Evolutionary conservation across 1,284 basidiomycete genomes (phyloP).

Genomic region (Papiliotrema flavescens): DNA sequence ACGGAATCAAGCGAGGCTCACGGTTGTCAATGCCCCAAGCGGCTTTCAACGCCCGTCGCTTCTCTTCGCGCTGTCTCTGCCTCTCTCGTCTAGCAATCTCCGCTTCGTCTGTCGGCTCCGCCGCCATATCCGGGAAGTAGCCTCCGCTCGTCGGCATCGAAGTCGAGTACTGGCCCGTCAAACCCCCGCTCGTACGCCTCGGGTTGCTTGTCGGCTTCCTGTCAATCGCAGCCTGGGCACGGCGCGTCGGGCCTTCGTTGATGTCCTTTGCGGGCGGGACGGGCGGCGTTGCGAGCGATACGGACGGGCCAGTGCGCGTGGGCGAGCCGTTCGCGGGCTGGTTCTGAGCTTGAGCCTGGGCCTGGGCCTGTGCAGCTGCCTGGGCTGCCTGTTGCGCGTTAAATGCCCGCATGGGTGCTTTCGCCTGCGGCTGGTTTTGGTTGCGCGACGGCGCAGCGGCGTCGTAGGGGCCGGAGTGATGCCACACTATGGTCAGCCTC

Average conservation of each 20-base stretch:
- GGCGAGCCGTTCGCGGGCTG: conserved; percentile 9
- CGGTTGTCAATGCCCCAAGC: conserved; percentile 49
- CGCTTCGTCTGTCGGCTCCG: conserved; percentile 28
- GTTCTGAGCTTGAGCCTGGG: neutral
- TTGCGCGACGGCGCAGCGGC: conserved; percentile 49
- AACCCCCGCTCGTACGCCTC: conserved; percentile 35
- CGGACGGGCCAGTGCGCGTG: conserved; percentile 17
- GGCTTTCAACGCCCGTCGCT: conserved; percentile 45
- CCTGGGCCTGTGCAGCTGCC: conserved; percentile 1
- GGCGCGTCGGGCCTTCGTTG: neutral
- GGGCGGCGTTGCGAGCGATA: conserved; percentile 24
- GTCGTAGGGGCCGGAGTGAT: conserved; percentile 48
- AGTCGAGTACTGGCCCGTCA: conserved; percentile 47
- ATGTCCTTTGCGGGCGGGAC: conserved; percentile 16
- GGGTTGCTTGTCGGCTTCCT: conserved; percentile 1
- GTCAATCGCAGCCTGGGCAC: neutral
- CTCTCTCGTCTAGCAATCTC: conserved; percentile 32
- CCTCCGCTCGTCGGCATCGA: conserved; percentile 44
- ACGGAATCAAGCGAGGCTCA: conserved; percentile 20
- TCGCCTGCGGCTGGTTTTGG: conserved; percentile 28
- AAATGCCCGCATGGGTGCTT: conserved; percentile 48
- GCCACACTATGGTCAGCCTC: conserved; percentile 37
- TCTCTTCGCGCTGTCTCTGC: conserved; percentile 42
- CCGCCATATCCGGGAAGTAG: conserved; percentile 37
- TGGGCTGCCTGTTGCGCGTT: conserved; percentile 3